Evolutionary conservation across 345 rosid species (phyloP).

Genomic region (Populus davidiana): DNA sequence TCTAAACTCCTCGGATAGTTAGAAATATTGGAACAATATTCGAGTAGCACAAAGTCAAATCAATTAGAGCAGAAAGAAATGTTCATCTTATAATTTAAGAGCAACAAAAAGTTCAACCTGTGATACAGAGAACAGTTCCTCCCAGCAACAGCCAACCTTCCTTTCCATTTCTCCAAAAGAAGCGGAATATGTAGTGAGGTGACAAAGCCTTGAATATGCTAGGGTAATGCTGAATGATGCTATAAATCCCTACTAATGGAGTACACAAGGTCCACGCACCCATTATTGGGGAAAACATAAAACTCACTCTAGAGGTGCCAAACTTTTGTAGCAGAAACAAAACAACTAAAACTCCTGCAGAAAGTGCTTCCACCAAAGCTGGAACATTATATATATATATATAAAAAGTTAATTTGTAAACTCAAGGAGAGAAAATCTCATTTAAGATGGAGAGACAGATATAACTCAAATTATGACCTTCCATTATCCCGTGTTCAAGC

Average conservation of each 20-base stretch:
- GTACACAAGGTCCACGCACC: slow-evolving; percentile 77
- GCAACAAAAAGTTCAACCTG: slow-evolving; percentile 41
- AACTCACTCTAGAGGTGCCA: slow-evolving; percentile 84
- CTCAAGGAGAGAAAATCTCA: not conserved
- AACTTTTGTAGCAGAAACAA: slow-evolving; percentile 74
- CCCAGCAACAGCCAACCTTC: slow-evolving; percentile 81
- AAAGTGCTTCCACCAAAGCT: slow-evolving; percentile 74
- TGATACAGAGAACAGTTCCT: slow-evolving; percentile 80
- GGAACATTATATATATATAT: slow-evolving; percentile 17
- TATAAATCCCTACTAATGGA: slow-evolving; percentile 71
- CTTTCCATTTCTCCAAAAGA: slow-evolving; percentile 61
- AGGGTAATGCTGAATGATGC: slow-evolving; percentile 65
- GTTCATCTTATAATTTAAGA: not conserved
- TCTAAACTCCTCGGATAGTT: not conserved
- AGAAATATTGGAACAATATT: not conserved
- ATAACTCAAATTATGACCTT: not conserved
- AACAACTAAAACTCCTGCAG: slow-evolving; percentile 60
- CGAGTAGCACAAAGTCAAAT: not conserved
- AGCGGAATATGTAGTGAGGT: slow-evolving; percentile 57
- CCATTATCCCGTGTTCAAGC: not conserved
- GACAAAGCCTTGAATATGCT: slow-evolving; percentile 75
- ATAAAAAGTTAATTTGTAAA: slow-evolving; percentile 7
- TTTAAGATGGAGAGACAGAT: not conserved
- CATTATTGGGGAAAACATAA: slow-evolving; percentile 82
- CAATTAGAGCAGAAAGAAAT: not conserved